Evolutionary conservation across 1,139 yeast species (phyloP), one percentile per base, ranked within the genome.

Genomic region (Suhomyces anneliseae): DNA sequence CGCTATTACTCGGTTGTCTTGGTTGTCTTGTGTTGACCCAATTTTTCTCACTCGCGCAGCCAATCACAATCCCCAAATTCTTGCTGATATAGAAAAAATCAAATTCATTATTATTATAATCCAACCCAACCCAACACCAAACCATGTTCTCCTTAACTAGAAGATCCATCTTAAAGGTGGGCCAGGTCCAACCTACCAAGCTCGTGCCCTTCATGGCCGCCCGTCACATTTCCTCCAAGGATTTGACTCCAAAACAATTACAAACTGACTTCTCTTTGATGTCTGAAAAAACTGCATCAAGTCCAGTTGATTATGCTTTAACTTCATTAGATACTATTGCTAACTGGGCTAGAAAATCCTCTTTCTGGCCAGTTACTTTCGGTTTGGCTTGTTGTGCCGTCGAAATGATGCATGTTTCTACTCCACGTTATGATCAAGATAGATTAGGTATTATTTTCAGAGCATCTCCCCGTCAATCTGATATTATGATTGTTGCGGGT

Each of bases 361-460:
- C 95, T 5, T 88, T 89, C 69, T 89, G 96, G 96, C 96, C 96
- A 11, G 95, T 88, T 45, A 89, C 96, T 42, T 89, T 89, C 69
- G 96, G 96, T 38, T 76, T 88, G 62, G 96, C 96, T 8, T 88
- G 96, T 72, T 88, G 96, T 74, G 95, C 96, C 52, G 95, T 89
- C 40, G 96, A 89, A 71, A 89, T 89, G 96, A 89, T 89, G 96
- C 96, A 89, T 70, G 89, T 86, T 39, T 89, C 96, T 29, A 84
- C 95, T 50, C 95, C 96, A 53, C 79, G 96, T 67, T 89, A 89
- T 71, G 96, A 89, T 73, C 96, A 89, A 73, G 96, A 89, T 75
- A 83, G 96, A 67, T 77, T 89, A 66, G 96, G 96, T 61, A 88
- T 89, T 65, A 89, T 89, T 80, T 89, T 89, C 82, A 85, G 96